Conservation (phyloP, 2,329 filamentous ascomycete species). For the Scedosporium boydii region DNA sequence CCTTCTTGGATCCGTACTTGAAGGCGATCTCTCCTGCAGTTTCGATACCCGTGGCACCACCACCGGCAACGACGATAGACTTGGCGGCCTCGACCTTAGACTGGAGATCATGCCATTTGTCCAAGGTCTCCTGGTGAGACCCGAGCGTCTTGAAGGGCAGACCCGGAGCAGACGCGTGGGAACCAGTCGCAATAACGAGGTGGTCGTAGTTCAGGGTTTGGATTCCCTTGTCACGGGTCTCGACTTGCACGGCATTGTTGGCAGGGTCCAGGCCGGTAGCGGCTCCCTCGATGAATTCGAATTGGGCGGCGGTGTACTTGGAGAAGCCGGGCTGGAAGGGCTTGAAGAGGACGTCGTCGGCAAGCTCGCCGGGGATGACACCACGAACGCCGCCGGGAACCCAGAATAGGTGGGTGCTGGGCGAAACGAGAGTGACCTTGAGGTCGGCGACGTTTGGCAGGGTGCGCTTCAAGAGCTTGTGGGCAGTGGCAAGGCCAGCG, state of each 20-base stretch:
- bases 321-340: constrained; percentile 33
- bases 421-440: constrained; percentile 35
- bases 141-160: constrained; percentile 40
- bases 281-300: constrained; percentile 42
- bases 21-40: constrained; percentile 25
- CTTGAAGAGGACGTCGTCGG: constrained; percentile 26
- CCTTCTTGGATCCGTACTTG: constrained; percentile 18
- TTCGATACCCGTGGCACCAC: constrained; percentile 28
- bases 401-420: constrained; percentile 41
- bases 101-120: constrained; percentile 25
- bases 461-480: constrained; percentile 37
- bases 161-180: neutral
- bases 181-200: constrained; percentile 39
- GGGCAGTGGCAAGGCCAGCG: constrained; percentile 36
- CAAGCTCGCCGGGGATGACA: constrained; percentile 32
- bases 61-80: constrained; percentile 27
- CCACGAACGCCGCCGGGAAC: constrained; percentile 35
- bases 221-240: constrained; percentile 20
- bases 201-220: constrained; percentile 37
- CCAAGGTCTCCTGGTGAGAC: constrained; percentile 31
- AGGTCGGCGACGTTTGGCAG: constrained; percentile 28
- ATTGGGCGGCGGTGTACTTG: constrained; percentile 34
- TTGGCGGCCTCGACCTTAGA: constrained; percentile 24
- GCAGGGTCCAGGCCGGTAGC: constrained; percentile 33
- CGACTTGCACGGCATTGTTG: constrained; percentile 31